These are phyloP conservation scores for Zoysia matrella DNA, from an alignment of 202 grass and related monocot genomes.

Conservation along the genomic window DNA sequence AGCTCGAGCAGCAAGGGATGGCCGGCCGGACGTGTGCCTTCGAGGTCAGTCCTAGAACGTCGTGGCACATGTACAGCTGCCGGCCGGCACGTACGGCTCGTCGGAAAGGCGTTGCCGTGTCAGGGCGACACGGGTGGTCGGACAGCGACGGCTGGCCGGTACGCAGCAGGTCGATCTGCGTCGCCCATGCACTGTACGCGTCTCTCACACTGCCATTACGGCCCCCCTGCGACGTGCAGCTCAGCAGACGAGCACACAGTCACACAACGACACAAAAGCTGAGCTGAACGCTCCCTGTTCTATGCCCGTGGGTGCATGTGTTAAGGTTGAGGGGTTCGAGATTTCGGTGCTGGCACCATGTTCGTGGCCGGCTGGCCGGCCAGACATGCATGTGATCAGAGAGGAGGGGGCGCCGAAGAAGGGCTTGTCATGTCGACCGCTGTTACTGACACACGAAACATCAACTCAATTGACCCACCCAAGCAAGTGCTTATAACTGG, in stretches of 20 bases:
- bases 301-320: not conserved
- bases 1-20: not conserved
- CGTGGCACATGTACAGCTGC: not conserved
- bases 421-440: too few species aligned
- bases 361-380: not conserved
- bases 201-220: too few species aligned
- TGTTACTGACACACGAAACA: too few species aligned
- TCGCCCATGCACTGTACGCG: not conserved
- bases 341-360: not conserved
- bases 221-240: not conserved
- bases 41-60: not conserved
- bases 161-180: not conserved
- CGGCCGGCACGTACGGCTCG: not conserved
- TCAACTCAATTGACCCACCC: too few species aligned
- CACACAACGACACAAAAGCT: not conserved
- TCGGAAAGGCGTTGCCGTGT: not conserved
- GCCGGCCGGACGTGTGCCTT: slow-evolving; percentile 21
- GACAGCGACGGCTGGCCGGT: not conserved
- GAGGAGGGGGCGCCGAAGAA: too few species aligned
- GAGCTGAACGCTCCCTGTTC: not conserved
- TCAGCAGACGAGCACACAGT: not conserved
- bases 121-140: not conserved
- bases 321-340: not conserved
- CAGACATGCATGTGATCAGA: slow-evolving; percentile 18
- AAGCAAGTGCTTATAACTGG: too few species aligned